A percentile compares a stretch with the other conserved stretches of the same genome.
phyloP scores from a whole-genome alignment of 2,329 filamentous ascomycete species.

The Paraphoma sp. region DNA sequence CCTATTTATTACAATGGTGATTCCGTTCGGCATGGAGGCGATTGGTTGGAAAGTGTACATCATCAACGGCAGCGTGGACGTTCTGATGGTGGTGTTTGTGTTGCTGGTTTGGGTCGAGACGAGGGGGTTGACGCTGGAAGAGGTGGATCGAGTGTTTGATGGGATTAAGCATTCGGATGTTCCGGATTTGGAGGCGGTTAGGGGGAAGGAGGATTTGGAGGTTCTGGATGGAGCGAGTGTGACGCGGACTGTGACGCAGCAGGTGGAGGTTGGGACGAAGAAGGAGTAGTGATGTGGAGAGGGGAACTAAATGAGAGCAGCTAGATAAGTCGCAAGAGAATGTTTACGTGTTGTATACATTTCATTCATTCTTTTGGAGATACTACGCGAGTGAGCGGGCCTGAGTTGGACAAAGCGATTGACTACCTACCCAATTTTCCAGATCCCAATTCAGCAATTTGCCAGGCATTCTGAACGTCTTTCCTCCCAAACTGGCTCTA shows the following conservation, averaged over 20 bases:
- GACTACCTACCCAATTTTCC: no score
- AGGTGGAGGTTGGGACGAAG: background rate
- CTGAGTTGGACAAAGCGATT: no score
- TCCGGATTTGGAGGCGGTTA: slow-evolving; percentile 20
- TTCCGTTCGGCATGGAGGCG: slow-evolving; percentile 34
- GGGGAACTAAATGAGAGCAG: background rate
- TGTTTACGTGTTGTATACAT: background rate
- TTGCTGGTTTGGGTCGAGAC: slow-evolving; percentile 36
- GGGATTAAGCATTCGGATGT: slow-evolving; percentile 22
- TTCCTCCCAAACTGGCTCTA: background rate
- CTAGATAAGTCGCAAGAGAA: background rate
- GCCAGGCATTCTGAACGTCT: no score
- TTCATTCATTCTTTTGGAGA: background rate
- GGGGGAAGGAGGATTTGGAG: background rate
- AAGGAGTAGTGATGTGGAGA: background rate
- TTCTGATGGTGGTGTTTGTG: slow-evolving; percentile 41
- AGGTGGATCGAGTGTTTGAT: slow-evolving; percentile 24
- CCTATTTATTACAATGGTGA: slow-evolving; percentile 44
- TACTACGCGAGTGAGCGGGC: no score
- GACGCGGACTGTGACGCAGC: background rate
- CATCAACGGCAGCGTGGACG: slow-evolving; percentile 23
- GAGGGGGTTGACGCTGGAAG: slow-evolving; percentile 22
- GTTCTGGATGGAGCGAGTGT: background rate
- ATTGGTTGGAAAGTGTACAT: slow-evolving; percentile 35
- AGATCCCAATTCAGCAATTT: no score